These are phyloP conservation scores for Dendrothele bispora DNA, from an alignment of 768 basidiomycete species.

Conservation along the genomic window DNA sequence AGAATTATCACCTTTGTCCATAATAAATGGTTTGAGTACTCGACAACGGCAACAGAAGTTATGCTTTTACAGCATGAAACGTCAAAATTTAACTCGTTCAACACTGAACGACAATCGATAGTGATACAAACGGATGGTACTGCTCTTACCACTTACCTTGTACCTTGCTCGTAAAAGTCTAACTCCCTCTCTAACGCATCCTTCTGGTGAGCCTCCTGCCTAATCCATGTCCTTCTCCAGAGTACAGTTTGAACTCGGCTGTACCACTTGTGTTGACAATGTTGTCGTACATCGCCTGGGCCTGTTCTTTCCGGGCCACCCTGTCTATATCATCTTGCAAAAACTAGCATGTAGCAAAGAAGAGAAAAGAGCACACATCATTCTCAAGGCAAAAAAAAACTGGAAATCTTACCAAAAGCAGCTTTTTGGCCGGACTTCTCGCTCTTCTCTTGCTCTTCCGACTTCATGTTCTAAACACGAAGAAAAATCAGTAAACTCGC, in stretches of 20 bases:
- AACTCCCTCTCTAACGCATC: constrained; percentile 41
- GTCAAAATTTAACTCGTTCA: too few relatives aligned
- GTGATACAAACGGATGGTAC: too few relatives aligned
- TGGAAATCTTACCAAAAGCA: constrained; percentile 45
- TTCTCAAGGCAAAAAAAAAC: too few relatives aligned
- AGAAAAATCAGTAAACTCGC: constrained; percentile 68
- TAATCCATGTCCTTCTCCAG: constrained; percentile 54
- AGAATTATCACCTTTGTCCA: too few relatives aligned
- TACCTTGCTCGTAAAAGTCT: constrained; percentile 41
- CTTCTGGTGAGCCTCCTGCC: constrained; percentile 41
- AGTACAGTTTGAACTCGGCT: constrained; percentile 45
- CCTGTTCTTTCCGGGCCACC: constrained; percentile 56
- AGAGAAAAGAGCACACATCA: too few relatives aligned
- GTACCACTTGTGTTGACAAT: constrained; percentile 38
- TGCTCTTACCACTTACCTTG: too few relatives aligned
- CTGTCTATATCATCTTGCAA: constrained; percentile 43
- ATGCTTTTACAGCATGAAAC: too few relatives aligned
- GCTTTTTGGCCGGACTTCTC: constrained; percentile 50
- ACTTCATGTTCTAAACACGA: background rate
- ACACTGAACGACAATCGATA: too few relatives aligned
- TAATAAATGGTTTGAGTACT: too few relatives aligned
- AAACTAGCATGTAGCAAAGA: constrained; percentile 37
- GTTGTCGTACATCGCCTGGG: constrained; percentile 40
- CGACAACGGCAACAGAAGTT: too few relatives aligned
- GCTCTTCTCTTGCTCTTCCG: constrained; percentile 36